Evolutionary conservation across 306 rosid species (phyloP).

Genomic region (Vigna nakashimae): DNA sequence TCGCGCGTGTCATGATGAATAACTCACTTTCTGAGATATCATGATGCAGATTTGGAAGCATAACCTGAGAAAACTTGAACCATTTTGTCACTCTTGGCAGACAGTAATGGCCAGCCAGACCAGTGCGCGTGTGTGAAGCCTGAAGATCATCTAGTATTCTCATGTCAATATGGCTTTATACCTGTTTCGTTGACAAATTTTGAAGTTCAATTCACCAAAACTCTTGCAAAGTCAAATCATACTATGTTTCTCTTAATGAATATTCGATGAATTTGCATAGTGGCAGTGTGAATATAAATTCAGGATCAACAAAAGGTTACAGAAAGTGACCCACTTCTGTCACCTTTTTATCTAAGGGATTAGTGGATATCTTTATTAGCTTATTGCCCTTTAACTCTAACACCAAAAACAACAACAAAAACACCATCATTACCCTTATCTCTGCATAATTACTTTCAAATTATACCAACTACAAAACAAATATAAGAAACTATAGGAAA

Average conservation of each 20-base stretch:
- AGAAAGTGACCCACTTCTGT: slow-evolving; percentile 50
- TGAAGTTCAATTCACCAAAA: slow-evolving; percentile 32
- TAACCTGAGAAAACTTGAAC: slow-evolving; percentile 26
- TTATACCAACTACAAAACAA: slow-evolving; percentile 31
- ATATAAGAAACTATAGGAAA: neutral
- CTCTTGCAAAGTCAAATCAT: slow-evolving; percentile 48
- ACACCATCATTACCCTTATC: slow-evolving; percentile 52
- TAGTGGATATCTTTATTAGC: slow-evolving; percentile 47
- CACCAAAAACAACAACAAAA: neutral
- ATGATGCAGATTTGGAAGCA: slow-evolving; percentile 33
- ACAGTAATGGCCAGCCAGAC: slow-evolving; percentile 35
- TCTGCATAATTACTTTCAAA: slow-evolving; percentile 12
- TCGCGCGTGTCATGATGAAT: slow-evolving; percentile 25
- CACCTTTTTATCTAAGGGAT: slow-evolving; percentile 40
- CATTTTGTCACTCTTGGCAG: slow-evolving; percentile 37
- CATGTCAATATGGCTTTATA: slow-evolving; percentile 47
- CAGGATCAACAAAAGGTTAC: slow-evolving; percentile 38
- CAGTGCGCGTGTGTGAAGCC: slow-evolving; percentile 44
- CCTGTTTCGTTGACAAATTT: slow-evolving; percentile 58
- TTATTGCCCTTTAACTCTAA: slow-evolving; percentile 39
- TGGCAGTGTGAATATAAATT: slow-evolving; percentile 10
- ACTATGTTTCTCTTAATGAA: slow-evolving; percentile 5
- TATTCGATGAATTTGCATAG: slow-evolving; percentile 35
- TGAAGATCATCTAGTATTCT: slow-evolving; percentile 29
- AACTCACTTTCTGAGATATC: slow-evolving; percentile 29